Conservation (phyloP, 768 basidiomycete genomes). For the Suillus brevipes region DNA sequence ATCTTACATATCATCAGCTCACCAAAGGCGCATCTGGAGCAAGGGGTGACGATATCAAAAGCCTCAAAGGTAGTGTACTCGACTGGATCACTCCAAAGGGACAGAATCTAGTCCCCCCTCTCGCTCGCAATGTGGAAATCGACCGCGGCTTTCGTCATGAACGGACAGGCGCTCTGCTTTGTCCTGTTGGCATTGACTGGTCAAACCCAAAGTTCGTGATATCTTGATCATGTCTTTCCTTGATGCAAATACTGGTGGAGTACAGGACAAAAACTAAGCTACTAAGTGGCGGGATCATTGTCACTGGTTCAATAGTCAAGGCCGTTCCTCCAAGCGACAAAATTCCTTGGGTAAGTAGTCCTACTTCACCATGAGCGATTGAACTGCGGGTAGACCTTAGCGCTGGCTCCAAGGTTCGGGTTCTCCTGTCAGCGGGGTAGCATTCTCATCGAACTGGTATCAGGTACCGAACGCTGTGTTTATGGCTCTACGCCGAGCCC, state of each 20-base stretch:
- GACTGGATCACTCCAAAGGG: conserved; percentile 28
- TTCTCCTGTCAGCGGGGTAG: not conserved
- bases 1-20: not conserved
- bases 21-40: conserved; percentile 21
- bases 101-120: conserved; percentile 10
- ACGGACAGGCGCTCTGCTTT: conserved; percentile 21
- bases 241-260: not conserved
- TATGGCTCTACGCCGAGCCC: conserved; percentile 87
- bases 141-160: conserved; percentile 20
- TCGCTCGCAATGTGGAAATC: conserved; percentile 14
- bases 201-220: conserved; percentile 14
- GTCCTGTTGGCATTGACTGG: conserved; percentile 24
- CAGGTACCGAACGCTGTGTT: conserved; percentile 82
- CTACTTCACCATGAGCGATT: too few species aligned
- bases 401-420: conserved; percentile 51
- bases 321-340: too few species aligned
- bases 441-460: not conserved
- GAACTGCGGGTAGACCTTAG: conserved; percentile 7
- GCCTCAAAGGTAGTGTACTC: conserved; percentile 22
- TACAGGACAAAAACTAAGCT: conserved; percentile 8
- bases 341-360: too few species aligned
- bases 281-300: conserved; percentile 13
- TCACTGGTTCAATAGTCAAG: conserved; percentile 8
- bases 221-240: not conserved
- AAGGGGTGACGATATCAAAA: conserved; percentile 15